These are phyloP conservation scores for Chaetomium globosum DNA, from an alignment of 2,329 filamentous ascomycete species.

Conservation along the genomic window DNA sequence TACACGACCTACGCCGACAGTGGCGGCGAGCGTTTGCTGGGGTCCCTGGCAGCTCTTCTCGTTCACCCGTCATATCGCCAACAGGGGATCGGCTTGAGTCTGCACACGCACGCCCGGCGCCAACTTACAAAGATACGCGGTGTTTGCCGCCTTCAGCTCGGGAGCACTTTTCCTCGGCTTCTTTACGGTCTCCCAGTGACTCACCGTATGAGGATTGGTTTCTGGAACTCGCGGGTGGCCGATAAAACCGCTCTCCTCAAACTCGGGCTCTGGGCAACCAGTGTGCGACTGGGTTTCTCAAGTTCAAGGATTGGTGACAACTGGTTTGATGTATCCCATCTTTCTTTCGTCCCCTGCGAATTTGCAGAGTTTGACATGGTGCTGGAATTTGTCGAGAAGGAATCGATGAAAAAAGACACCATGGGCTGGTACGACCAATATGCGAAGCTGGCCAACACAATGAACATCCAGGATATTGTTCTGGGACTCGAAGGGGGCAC, in stretches of 20 bases:
- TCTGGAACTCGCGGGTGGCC: constrained; percentile 58
- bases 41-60: constrained; percentile 58
- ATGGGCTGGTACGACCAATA: constrained; percentile 66
- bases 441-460: constrained; percentile 52
- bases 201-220: constrained; percentile 56
- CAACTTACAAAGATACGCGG: constrained; percentile 55
- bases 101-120: constrained; percentile 56
- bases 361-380: constrained; percentile 52
- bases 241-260: constrained; percentile 50
- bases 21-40: constrained; percentile 55
- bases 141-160: constrained; percentile 58
- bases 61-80: constrained; percentile 53
- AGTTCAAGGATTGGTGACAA: constrained; percentile 53
- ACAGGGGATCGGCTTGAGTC: constrained; percentile 55
- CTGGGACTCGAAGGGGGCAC: constrained; percentile 53
- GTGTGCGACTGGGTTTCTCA: constrained; percentile 59
- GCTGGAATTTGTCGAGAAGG: constrained; percentile 53
- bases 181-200: constrained; percentile 57
- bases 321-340: constrained; percentile 45
- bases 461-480: constrained; percentile 56
- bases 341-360: constrained; percentile 52
- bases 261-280: constrained; percentile 52
- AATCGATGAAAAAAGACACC: constrained; percentile 50
- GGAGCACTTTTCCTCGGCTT: constrained; percentile 61
- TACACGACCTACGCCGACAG: constrained; percentile 61